A percentile compares a stretch with the other conserved stretches of the same genome.
Conservation (phyloP, 345 rosid species). For the Psidium friedrichsthalianum region DNA sequence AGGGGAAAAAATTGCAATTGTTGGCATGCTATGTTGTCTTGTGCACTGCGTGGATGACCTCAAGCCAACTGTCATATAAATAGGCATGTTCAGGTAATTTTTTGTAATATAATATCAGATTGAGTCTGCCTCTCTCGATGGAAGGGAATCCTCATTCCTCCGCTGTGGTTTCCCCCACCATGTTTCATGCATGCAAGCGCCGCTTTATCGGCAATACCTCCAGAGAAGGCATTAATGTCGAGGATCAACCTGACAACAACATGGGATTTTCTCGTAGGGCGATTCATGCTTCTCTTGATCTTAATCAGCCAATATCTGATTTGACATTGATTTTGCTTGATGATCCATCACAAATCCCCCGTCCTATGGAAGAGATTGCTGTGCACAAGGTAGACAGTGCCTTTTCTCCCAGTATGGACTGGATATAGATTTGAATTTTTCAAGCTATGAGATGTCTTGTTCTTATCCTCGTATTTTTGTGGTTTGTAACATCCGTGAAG, state of each 20-base stretch:
- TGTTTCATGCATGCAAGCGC: background rate
- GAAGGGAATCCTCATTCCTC: background rate
- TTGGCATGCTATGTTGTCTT: background rate
- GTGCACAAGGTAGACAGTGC: constrained; percentile 1
- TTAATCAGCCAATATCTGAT: background rate
- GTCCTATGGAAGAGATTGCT: background rate
- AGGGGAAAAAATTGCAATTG: background rate
- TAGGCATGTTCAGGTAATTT: background rate
- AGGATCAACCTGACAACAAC: background rate
- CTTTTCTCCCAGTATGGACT: background rate
- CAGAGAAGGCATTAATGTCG: background rate
- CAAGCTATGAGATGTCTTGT: background rate
- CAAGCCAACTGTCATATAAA: background rate
- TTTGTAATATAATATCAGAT: background rate
- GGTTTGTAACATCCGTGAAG: background rate
- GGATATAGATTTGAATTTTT: background rate
- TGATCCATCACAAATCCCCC: background rate
- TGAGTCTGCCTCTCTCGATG: background rate
- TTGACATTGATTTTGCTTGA: background rate
- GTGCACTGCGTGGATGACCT: background rate
- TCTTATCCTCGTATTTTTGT: background rate
- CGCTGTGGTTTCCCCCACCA: background rate
- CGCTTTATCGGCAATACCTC: background rate
- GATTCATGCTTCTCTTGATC: background rate
- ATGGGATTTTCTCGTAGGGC: background rate